A percentile compares a stretch with the other conserved stretches of the same genome.
Conservation (phyloP, 371 early-diverging fungal species). For the Syncephalastrum contaminatum region DNA sequence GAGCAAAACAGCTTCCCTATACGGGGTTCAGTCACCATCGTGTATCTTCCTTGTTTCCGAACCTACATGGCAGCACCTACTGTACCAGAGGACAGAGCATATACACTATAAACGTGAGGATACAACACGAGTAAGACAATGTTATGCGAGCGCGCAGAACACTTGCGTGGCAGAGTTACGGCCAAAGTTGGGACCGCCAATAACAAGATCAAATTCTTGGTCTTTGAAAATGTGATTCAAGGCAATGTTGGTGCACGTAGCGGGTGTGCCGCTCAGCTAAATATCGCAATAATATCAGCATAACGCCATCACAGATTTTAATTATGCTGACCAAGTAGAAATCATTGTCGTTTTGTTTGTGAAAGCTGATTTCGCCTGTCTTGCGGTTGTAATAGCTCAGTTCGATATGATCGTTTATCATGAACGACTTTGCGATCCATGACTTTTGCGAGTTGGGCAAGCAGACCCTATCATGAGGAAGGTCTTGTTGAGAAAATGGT, state of each 20-base stretch:
- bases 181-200: slow-evolving; percentile 46
- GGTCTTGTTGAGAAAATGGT: background rate
- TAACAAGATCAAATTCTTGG: slow-evolving; percentile 40
- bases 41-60: background rate
- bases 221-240: slow-evolving; percentile 37
- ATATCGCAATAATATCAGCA: background rate
- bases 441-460: slow-evolving; percentile 46
- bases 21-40: background rate
- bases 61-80: slow-evolving; percentile 44
- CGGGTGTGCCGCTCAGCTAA: slow-evolving; percentile 41
- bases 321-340: slow-evolving; percentile 29
- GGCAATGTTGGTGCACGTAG: slow-evolving; percentile 45
- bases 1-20: slow-evolving; percentile 37
- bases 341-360: slow-evolving; percentile 26
- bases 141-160: too few relatives aligned
- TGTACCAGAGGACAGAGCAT: slow-evolving; percentile 45
- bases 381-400: slow-evolving; percentile 33
- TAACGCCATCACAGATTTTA: background rate
- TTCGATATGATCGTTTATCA: slow-evolving; percentile 43
- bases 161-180: slow-evolving; percentile 39
- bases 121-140: background rate
- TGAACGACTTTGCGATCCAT: slow-evolving; percentile 50
- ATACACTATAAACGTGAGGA: slow-evolving; percentile 18
- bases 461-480: slow-evolving; percentile 24
- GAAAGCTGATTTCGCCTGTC: slow-evolving; percentile 20